Evolutionary conservation across 2,329 filamentous ascomycete genomes (phyloP).

Genomic region (Fusarium oxysporum): DNA sequence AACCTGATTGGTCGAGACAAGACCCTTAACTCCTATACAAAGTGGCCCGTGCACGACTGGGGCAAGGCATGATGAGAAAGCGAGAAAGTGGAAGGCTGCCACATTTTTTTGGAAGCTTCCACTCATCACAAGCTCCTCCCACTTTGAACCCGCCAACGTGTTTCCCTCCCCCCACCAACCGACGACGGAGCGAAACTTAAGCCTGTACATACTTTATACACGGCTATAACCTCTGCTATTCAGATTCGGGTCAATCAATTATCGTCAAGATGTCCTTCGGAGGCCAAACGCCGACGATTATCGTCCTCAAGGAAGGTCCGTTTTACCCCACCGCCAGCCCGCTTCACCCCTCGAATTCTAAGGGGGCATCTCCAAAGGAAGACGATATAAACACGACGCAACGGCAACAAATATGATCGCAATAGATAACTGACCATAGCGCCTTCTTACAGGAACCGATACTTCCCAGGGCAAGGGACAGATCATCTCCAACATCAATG

Average conservation of each 20-base stretch:
- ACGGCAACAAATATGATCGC: slow-evolving; percentile 7
- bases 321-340: slow-evolving; percentile 57
- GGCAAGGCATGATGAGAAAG: slow-evolving; percentile 46
- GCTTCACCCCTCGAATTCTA: slow-evolving; percentile 39
- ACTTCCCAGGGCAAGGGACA: slow-evolving; percentile 97
- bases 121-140: slow-evolving; percentile 51
- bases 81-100: slow-evolving; percentile 54
- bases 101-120: slow-evolving; percentile 62
- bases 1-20: slow-evolving; percentile 21
- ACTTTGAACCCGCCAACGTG: slow-evolving; percentile 45
- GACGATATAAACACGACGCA: slow-evolving; percentile 12
- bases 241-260: slow-evolving; percentile 14
- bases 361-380: slow-evolving; percentile 21
- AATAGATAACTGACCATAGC: slow-evolving; percentile 34
- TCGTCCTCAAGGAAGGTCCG: slow-evolving; percentile 96
- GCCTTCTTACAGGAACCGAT: slow-evolving; percentile 79
- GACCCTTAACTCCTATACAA: slow-evolving; percentile 18
- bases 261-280: slow-evolving; percentile 85
- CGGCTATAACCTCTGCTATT: slow-evolving; percentile 20
- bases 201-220: slow-evolving; percentile 11
- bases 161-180: slow-evolving; percentile 31
- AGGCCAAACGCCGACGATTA: slow-evolving; percentile 96
- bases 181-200: slow-evolving; percentile 28
- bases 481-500: slow-evolving; percentile 98
- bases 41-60: slow-evolving; percentile 47